Conservation (phyloP, 441 rosid genomes). For the Erysimum cheiri region DNA sequence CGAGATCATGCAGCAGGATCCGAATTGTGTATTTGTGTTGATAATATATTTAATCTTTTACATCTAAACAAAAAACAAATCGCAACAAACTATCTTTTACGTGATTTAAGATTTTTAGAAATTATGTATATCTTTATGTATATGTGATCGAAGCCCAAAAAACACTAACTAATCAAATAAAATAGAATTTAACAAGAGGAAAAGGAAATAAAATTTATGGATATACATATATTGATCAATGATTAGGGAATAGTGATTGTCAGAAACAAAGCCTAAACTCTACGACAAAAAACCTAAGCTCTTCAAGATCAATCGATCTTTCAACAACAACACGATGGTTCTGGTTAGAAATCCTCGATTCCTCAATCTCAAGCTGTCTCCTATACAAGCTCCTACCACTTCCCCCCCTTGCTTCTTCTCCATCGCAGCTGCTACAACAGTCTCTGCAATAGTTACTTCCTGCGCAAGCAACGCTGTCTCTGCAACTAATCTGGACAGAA, state of each 20-base stretch:
- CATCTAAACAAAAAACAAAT: neutral
- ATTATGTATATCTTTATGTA: neutral
- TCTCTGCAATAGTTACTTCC: slow-evolving; percentile 22
- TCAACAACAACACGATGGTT: slow-evolving; percentile 54
- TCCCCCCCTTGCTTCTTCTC: slow-evolving; percentile 43
- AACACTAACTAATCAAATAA: neutral
- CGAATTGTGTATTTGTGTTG: neutral
- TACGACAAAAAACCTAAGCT: neutral
- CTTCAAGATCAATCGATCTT: slow-evolving; percentile 21
- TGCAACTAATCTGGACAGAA: slow-evolving; percentile 57
- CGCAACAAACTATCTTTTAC: neutral
- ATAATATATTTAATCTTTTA: neutral
- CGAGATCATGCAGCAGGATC: neutral
- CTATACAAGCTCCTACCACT: slow-evolving; percentile 59
- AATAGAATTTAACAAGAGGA: no score
- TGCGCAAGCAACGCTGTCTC: slow-evolving; percentile 14
- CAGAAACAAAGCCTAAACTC: neutral
- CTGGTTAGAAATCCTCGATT: slow-evolving; percentile 70
- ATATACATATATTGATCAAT: neutral
- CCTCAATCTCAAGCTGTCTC: slow-evolving; percentile 71
- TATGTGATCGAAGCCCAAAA: neutral
- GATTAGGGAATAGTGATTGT: neutral
- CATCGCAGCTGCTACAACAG: slow-evolving; percentile 8
- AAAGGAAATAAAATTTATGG: neutral
- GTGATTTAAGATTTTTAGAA: neutral